Evolutionary conservation across 2,329 filamentous ascomycete species (phyloP), one percentile per base, ranked within the genome.

Genomic region (Paecilomyces sp.): DNA sequence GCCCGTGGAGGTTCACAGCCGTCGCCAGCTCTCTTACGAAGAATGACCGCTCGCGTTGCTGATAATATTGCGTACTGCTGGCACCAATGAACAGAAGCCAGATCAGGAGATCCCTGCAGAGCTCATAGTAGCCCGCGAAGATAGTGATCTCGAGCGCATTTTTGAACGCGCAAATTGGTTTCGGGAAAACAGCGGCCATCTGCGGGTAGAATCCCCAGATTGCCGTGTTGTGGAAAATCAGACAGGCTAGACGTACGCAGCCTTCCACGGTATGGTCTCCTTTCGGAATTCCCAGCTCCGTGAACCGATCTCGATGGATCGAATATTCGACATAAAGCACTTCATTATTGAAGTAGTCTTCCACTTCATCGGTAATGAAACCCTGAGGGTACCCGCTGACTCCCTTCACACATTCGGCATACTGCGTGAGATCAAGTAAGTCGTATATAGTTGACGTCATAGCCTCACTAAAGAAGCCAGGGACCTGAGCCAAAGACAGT

Each of bases 331-430:
- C 68, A 59, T 70, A 72, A 6, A 75, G 65, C 3, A 75, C 73
- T 61, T 76, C 74, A 11, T 70, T 74, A 58, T 76, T 76, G 62
- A 74, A 76, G 64, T 75, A 76, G 57, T 71, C 67, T 61, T 76
- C 73, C 2, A 67, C 70, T 54, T 75, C 69, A 2, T 74, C 72
- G 55, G 68, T 66, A 59, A 75, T 72, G n/a, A 60, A 56, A 2
- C 1, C 33, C 6, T 68, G 65, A 55, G 68, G 66, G 52, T 68
- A 67, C 9, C 65, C 63, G 7, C 63, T 66, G 34, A 60, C 62
- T 15, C 69, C 65, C 57, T 73, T 74, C 60, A 74, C 68, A 67
- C 72, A 74, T 62, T 76, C 74, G 8, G 71, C 68, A 54, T 74
- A 75, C 68, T 69, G 73, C 8, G 67, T 66, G 6, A 75, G 67